Base-by-base conservation (phyloP, 441 rosid species). In the Gossypium trilobum region DNA sequence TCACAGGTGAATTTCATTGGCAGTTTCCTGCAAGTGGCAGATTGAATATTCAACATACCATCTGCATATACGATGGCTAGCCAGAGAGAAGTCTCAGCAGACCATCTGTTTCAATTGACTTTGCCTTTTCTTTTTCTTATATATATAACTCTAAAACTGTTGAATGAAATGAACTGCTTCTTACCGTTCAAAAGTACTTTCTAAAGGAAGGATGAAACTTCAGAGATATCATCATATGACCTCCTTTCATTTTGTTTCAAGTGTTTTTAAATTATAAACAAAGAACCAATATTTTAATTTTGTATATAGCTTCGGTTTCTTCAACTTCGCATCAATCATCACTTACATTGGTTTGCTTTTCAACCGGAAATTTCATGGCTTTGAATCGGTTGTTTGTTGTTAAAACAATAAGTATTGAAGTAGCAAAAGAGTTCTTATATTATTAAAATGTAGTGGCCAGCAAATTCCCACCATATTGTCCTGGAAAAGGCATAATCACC, bases 401-500 rank as follows among this genome's bases (percentile, higher is more conserved):
- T 25, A 25, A 25, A 25, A 25, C 29, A 25, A 25, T 25, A 25
- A 25, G 2, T 25, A 25, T 25, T 25, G 29, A 25, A 25, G 29
- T 2, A 25, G 29, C 29, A 25, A 25, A 25, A 25, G 29, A 2
- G 29, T 25, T 1, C 29, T 2, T 25, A 25, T 25, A 25, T 25
- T 25, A 25, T 25, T 25, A 25, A 25, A 25, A 25, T 25, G 29
- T 25, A 25, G 29, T 25, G 29, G 29, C 29, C 29, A 25, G 4
- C 4, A 25, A 2, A 25, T 3, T 23, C 33, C 33, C 33, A 57
- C 62, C 61, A 22, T 22, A 56, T 61, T 75, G 58, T 17, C 74
- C 57, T 44, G 83, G 56, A 72, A 76, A 80, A 65, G 77, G 58
- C 58, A 54, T 17, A 54, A 8, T 54, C 58, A 54, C 13, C 25